Evolutionary conservation across 1,284 basidiomycete species (phyloP).

Genomic region (Tremellales sp.): DNA sequence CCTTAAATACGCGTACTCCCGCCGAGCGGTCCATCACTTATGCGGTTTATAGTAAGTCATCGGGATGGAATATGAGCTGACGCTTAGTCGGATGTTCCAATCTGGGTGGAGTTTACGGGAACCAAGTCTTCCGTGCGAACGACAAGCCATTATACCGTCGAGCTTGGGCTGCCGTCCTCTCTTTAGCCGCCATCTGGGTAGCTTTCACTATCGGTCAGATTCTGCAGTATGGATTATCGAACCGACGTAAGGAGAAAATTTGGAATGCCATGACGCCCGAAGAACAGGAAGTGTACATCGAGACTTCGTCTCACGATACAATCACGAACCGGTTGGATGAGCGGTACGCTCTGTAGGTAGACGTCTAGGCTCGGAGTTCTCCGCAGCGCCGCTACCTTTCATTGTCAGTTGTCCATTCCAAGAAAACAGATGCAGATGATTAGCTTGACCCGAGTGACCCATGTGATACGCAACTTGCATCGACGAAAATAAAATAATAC

Average conservation of each 20-base stretch:
- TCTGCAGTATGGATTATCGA: slow-evolving; percentile 2
- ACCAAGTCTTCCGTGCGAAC: slow-evolving; percentile 1
- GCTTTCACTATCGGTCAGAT: background rate
- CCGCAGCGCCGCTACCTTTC: no score
- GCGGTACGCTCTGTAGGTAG: no score
- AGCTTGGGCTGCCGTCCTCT: slow-evolving; percentile 4
- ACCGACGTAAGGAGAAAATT: slow-evolving; percentile 2
- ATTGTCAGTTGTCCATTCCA: no score
- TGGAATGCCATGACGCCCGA: background rate
- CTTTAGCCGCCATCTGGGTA: slow-evolving; percentile 1
- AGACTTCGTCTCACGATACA: no score
- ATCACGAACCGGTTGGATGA: no score
- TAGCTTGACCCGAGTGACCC: no score
- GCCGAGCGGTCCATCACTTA: slow-evolving; percentile 11
- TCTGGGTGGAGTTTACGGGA: background rate
- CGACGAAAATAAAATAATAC: no score
- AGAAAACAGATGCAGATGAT: no score
- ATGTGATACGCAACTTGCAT: no score
- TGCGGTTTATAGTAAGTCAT: slow-evolving; percentile 7
- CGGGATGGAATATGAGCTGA: background rate
- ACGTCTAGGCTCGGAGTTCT: no score
- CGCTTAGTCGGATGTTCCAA: slow-evolving; percentile 5
- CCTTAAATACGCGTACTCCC: slow-evolving; percentile 6
- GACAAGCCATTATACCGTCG: slow-evolving; percentile 1
- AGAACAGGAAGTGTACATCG: slow-evolving; percentile 4